A percentile compares a stretch with the other conserved stretches of the same genome.
These are phyloP conservation scores for Cordyceps farinosa DNA, from an alignment of 2,329 filamentous ascomycete genomes.

Conservation along the genomic window DNA sequence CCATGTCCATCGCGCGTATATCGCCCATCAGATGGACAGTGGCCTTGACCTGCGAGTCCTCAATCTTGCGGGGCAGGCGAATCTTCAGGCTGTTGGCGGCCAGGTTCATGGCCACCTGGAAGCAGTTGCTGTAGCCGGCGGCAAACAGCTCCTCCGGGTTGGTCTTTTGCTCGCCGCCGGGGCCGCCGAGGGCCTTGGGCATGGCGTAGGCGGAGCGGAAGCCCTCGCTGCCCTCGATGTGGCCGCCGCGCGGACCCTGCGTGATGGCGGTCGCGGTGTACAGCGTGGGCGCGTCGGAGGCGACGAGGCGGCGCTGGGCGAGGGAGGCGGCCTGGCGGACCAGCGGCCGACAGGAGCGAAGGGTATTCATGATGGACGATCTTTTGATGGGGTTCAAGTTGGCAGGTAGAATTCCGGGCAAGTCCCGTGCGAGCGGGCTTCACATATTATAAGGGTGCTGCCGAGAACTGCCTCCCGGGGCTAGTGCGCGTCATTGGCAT, in stretches of 20 bases:
- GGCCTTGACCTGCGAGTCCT: slow-evolving; percentile 5
- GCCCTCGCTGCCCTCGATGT: slow-evolving; percentile 6
- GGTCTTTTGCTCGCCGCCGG: slow-evolving; percentile 1
- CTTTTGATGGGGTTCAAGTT: neutral
- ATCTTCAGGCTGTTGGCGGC: slow-evolving; percentile 2
- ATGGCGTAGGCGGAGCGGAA: slow-evolving; percentile 1
- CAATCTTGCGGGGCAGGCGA: neutral
- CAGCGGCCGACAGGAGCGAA: neutral
- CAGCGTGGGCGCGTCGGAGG: slow-evolving; percentile 8
- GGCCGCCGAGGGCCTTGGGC: slow-evolving; percentile 3
- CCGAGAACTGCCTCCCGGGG: neutral
- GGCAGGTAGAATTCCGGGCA: neutral
- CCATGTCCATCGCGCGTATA: neutral
- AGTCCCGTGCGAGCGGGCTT: neutral
- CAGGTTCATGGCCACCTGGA: slow-evolving; percentile 9
- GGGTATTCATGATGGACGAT: neutral
- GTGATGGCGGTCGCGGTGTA: slow-evolving; percentile 8
- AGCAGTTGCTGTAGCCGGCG: slow-evolving; percentile 14
- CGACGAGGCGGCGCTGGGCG: neutral
- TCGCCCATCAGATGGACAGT: neutral
- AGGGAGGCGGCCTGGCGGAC: neutral
- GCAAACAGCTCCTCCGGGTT: slow-evolving; percentile 10
- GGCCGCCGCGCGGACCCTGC: slow-evolving; percentile 5
- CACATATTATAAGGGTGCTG: neutral
- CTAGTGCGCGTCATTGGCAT: neutral